Evolutionary conservation across 331 rosid genomes (phyloP), one percentile per base, ranked within the genome.

Genomic region (Ulmus americana): DNA sequence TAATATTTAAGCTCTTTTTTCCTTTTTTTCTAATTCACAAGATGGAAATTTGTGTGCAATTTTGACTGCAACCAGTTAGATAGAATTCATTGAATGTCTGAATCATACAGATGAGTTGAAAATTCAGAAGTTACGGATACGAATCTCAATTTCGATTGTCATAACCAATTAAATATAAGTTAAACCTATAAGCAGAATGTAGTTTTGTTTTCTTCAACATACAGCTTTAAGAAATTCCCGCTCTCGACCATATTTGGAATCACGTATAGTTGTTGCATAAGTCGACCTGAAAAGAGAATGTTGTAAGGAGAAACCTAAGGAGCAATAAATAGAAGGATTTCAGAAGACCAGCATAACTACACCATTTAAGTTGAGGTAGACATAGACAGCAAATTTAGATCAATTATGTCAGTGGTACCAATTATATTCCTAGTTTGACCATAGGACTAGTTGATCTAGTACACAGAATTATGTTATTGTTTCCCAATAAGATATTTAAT

Each of bases 161-260:
- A 39, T 39, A 12, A 40, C 10, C n/a, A 12, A 2, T 58, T 16
- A 48, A 41, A 16, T 15, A 46, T 14, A 3, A 35, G 10, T 10
- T 63, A 40, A 61, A 67, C 39, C 6, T 38, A 58, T 18, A 50
- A 42, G 41, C 13, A 66, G 45, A 53, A 45, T 13, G 20, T 69
- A 63, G 46, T 58, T 62, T 50, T 38, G 13, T 51, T 20, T 51
- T 20, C 43, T 72, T 63, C 59, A 77, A 28, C 97, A 47, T 86
- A 91, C 96, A 38, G 86, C 96, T 86, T 78, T 81, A 63, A 91
- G 96, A 79, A 91, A 91, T 74, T 91, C 97, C 77, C 90, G 84
- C 79, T 91, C 96, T 28, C 96, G 89, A 56, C 73, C 66, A 65
- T 88, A 91, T 77, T 74, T 88, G 46, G 95, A 88, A 75, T 91